A percentile compares a stretch with the other conserved stretches of the same genome.
Evolutionary conservation across 257 asterid species (phyloP).

Genomic region (Solanum tacnaense): DNA sequence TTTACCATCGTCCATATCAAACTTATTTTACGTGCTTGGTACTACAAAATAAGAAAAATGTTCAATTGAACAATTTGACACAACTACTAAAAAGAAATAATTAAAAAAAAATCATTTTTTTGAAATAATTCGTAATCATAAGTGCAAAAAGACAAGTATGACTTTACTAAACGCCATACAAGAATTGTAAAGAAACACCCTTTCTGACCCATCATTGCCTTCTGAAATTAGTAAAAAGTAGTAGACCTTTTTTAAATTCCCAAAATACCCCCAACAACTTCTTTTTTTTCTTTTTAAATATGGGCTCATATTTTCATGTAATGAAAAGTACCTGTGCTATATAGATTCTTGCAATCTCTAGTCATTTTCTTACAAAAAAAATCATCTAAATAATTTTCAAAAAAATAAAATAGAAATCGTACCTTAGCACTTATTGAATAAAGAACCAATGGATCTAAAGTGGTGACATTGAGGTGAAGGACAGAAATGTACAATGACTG

Average conservation of each 20-base stretch:
- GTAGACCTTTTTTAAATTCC: slow-evolving; percentile 5
- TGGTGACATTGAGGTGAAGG: slow-evolving; percentile 84
- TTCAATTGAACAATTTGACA: background rate
- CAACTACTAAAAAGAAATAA: background rate
- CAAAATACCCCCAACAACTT: slow-evolving; percentile 1
- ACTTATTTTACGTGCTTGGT: background rate
- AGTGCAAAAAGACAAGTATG: slow-evolving; percentile 1
- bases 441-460: slow-evolving; percentile 71
- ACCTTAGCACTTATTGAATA: slow-evolving; percentile 97
- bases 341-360: slow-evolving; percentile 59
- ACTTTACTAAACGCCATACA: slow-evolving; percentile 5
- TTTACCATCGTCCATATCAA: background rate
- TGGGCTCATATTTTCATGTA: slow-evolving; percentile 2
- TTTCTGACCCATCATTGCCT: slow-evolving; percentile 11
- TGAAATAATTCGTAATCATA: background rate
- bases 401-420: background rate
- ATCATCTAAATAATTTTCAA: background rate
- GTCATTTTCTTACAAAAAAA: slow-evolving; percentile 44
- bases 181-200: slow-evolving; percentile 1
- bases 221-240: background rate
- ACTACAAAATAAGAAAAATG: background rate
- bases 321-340: background rate
- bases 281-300: background rate
- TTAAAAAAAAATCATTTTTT: background rate
- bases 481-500: slow-evolving; percentile 52